Conservation (phyloP, 192 early-diverging fungal genomes). For the Coemansia nantahalensis region DNA sequence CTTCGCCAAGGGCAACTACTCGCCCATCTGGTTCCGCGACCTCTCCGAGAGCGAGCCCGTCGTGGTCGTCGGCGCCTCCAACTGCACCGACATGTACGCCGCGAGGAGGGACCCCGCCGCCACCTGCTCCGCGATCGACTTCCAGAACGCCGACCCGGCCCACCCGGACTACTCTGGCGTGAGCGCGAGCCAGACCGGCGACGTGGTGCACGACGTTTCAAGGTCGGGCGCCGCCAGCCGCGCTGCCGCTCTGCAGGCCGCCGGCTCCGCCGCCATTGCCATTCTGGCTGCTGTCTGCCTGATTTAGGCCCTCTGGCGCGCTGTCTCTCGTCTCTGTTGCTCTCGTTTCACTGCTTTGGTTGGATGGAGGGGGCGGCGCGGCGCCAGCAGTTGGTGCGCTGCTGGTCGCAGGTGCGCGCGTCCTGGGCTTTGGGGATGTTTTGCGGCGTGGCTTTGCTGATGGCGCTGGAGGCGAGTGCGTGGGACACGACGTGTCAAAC, state of each 20-base stretch:
- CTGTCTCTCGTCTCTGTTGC: no score
- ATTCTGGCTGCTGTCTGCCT: no score
- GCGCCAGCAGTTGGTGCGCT: no score
- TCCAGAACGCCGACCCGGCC: slow-evolving; percentile 37
- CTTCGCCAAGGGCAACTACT: slow-evolving; percentile 49
- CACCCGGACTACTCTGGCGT: slow-evolving; percentile 39
- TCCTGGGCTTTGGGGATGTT: no score
- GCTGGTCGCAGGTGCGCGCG: no score
- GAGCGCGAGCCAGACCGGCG: slow-evolving; percentile 37
- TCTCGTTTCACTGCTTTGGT: no score
- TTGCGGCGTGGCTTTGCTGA: no score
- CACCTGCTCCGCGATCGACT: slow-evolving; percentile 31
- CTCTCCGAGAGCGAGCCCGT: slow-evolving; percentile 58
- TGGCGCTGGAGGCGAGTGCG: no score
- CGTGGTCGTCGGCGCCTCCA: slow-evolving; percentile 42
- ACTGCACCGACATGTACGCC: slow-evolving; percentile 58
- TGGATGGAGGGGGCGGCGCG: no score
- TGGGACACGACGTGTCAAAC: no score
- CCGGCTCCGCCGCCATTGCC: no score
- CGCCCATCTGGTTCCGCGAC: slow-evolving; percentile 70
- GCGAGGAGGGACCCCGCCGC: slow-evolving; percentile 25
- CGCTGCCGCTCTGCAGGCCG: neutral
- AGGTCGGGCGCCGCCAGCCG: slow-evolving; percentile 29
- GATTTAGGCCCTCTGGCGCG: no score
- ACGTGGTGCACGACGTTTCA: slow-evolving; percentile 43